Evolutionary conservation across 371 early-diverging fungal species (phyloP), one percentile per base, ranked within the genome.

Genomic region (Capillidium heterosporum): DNA sequence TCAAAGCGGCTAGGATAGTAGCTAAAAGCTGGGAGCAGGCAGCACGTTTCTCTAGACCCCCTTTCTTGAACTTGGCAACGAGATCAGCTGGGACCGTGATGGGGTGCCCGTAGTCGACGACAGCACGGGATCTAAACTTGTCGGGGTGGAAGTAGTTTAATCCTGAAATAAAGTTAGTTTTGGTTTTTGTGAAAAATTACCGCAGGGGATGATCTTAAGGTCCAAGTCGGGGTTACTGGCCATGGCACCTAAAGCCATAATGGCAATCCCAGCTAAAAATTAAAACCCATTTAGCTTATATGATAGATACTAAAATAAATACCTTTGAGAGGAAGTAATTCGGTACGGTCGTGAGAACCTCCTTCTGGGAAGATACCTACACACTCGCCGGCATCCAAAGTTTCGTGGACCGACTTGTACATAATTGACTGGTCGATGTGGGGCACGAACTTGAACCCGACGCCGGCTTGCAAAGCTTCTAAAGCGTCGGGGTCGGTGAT

Each of bases 301-400:
- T 15, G 15, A 1, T 48, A 40, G 42, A 39, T 41, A 21, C 42
- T 23, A 61, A 19, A 24, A 46, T 31, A 56, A 31, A 24, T 72
- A 78, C 78, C 78, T 78, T 95, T 96, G 50, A 97, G 69, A 15
- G 98, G 98, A 48, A 97, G 65, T 78, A 97, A 80, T 57, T 92
- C 87, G 13, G 90, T 74, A 50, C 94, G 84, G 65, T 97, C 98
- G 66, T 97, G 98, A 57, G 85, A 85, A 10, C 98, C 96, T 41
- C 96, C 96, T 66, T 95, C 98, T 2, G 98, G 98, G 66, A 97
- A 97, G 49, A 97, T 92, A 11, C 94, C 95, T 15, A 96, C 78
- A 59, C 91, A 87, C 44, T 81, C 81, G 29, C 86, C 81, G 17
- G 71, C 66, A 56, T 81, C 72, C 32, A 97, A 67, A 17, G 82